Percentiles rank a stretch among this genome's conserved stretches.
Conservation (phyloP, 179 eudicot genomes). For the Silene vulgaris region DNA sequence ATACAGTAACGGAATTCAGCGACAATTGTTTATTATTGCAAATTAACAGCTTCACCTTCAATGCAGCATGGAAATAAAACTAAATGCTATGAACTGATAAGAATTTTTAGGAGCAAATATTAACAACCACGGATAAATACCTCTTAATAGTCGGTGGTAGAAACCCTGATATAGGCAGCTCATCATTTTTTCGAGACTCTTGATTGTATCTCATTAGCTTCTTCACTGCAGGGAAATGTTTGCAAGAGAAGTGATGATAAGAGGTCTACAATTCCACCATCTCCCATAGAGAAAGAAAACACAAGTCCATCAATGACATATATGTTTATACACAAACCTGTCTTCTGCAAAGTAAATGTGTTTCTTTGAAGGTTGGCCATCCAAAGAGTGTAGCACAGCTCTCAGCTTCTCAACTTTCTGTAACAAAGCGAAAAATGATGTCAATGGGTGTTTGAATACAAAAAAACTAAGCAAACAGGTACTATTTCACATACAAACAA, state of each 20-base stretch:
- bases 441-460: slow-evolving; percentile 1
- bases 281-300: background rate
- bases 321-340: slow-evolving; percentile 41
- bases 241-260: background rate
- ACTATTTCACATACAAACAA: background rate
- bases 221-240: slow-evolving; percentile 41
- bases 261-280: slow-evolving; percentile 1
- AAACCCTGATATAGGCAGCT: slow-evolving; percentile 25
- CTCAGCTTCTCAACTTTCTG: slow-evolving; percentile 77
- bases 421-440: slow-evolving; percentile 11
- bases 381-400: slow-evolving; percentile 50
- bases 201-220: slow-evolving; percentile 49
- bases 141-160: slow-evolving; percentile 51
- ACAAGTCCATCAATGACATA: background rate
- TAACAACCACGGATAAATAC: slow-evolving; percentile 26
- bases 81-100: background rate
- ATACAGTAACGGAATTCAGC: background rate
- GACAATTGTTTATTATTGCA: background rate
- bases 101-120: background rate
- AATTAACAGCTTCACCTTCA: slow-evolving; percentile 2
- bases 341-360: slow-evolving; percentile 80
- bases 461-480: background rate
- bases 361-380: slow-evolving; percentile 40
- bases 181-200: slow-evolving; percentile 28
- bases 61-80: background rate